Conservation (phyloP, 768 basidiomycete genomes). For the Hygrocybe coccinea region DNA sequence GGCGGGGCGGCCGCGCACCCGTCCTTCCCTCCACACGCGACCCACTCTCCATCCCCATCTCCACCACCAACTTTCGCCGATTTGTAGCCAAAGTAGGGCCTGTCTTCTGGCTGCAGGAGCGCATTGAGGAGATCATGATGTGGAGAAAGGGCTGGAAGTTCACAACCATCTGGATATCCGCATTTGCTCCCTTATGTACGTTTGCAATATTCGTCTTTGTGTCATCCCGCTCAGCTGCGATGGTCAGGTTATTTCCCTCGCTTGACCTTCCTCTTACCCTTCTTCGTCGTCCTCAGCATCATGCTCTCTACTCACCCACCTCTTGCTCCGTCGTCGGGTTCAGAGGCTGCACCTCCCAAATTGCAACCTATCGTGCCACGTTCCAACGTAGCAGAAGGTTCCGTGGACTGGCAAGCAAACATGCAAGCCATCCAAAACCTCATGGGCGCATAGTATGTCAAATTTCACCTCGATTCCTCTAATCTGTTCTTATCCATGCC, state of each 20-base stretch:
- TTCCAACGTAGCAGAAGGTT: conserved; percentile 48
- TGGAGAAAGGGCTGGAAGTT: conserved; percentile 76
- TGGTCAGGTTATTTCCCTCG: conserved; percentile 70
- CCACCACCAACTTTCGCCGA: conserved; percentile 73
- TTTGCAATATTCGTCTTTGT: conserved; percentile 10
- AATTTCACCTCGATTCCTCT: not conserved
- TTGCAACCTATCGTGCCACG: conserved; percentile 8
- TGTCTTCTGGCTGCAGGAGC: conserved; percentile 86
- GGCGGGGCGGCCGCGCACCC: conserved; percentile 21
- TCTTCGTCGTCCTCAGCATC: conserved; percentile 53
- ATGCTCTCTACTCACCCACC: conserved; percentile 64
- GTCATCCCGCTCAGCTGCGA: not conserved
- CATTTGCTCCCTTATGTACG: conserved; percentile 77
- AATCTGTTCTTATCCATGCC: not conserved
- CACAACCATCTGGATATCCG: conserved; percentile 70
- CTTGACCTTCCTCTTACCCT: conserved; percentile 65
- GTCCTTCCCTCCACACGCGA: conserved; percentile 55
- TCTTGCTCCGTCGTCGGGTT: conserved; percentile 6
- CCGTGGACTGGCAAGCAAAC: conserved; percentile 80
- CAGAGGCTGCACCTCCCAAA: conserved; percentile 17
- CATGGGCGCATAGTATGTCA: conserved; percentile 75
- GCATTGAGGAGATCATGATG: conserved; percentile 76
- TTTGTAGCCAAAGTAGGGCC: conserved; percentile 75
- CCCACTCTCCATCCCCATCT: conserved; percentile 71
- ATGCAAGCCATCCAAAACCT: conserved; percentile 87